Base-by-base conservation (phyloP, 805 yeast species). In the Wickerhamiella alocasiicola region DNA sequence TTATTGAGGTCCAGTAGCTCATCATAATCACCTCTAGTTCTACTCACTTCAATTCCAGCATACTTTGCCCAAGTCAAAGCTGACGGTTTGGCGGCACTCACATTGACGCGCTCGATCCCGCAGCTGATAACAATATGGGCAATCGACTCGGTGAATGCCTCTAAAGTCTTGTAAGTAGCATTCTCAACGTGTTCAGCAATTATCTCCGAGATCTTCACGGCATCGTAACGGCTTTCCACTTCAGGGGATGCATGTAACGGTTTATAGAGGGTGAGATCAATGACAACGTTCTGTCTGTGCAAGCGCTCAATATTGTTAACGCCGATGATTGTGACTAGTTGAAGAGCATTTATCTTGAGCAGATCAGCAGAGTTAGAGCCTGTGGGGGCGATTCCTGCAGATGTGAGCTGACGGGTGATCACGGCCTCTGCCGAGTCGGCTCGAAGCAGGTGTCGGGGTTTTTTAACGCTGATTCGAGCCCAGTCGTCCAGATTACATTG, bases 161-260 rank as follows among this genome's bases (percentile, higher is more conserved):
- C 99, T 1, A 91, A 93, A 0, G 99, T 91, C 53, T 82, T 79
- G 63, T 83, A 91, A 47, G 76, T 74, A 1, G 94, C 71, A n/a
- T 54, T 55, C 52, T 81, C 94, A n/a, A 84, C 81, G 51, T 76
- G 81, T 0, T 53, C 52, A 0, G 70, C 64, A 3, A 81, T 67
- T 2, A 57, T 62, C 20, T 71, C 70, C 17, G 78, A 69, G 11
- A 71, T 50, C 3, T 52, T 44, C 40, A 63, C 62, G 31, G 72
- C 63, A 24, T 65, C 56, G 35, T 68, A 63, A 18, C 13, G 9
- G 6, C 32, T 45, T 4, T 43, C 44, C 5, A 42, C 36, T 29
- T 42, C 44, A 30, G 48, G 49, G 39, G 37, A 50, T 30, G 42
- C 44, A 26, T 16, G 50, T 33, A 34, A 44, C 9, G 50, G 53